phyloP scores from a whole-genome alignment of 2,329 filamentous ascomycete genomes.

The Sclerotiophoma versabilis region DNA sequence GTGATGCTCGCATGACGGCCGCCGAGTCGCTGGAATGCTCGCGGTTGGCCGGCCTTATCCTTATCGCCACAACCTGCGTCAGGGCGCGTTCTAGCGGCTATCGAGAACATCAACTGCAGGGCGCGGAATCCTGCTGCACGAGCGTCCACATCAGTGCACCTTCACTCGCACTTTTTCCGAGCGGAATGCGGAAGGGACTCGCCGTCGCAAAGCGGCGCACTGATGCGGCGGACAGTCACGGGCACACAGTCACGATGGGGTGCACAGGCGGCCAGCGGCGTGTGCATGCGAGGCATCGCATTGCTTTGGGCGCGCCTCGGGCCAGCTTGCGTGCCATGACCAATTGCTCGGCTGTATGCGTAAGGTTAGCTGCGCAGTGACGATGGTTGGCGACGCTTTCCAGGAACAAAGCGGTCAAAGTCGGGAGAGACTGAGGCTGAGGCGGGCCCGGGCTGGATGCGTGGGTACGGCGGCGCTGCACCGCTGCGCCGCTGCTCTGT shows the following conservation, averaged over 20 bases:
- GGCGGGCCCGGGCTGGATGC: constrained; percentile 17
- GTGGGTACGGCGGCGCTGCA: constrained; percentile 18
- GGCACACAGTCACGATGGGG: constrained; percentile 10
- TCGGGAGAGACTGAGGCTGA: constrained; percentile 42
- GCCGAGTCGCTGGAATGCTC: constrained; percentile 24
- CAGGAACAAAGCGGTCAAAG: constrained; percentile 45
- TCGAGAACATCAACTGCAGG: constrained; percentile 25
- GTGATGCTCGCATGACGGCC: constrained; percentile 37
- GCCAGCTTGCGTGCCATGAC: constrained; percentile 23
- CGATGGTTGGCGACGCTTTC: constrained; percentile 39
- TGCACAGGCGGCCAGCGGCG: constrained; percentile 18
- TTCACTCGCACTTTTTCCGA: neutral
- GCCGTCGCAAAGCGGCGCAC: constrained; percentile 11
- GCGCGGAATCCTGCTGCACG: constrained; percentile 15
- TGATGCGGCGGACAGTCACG: constrained; percentile 8
- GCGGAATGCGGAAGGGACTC: neutral
- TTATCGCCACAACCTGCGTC: constrained; percentile 35
- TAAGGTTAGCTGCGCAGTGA: constrained; percentile 39
- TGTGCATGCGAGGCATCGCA: constrained; percentile 16
- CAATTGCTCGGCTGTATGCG: constrained; percentile 27
- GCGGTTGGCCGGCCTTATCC: constrained; percentile 35
- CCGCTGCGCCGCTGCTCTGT: constrained; percentile 5
- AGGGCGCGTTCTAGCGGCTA: constrained; percentile 21
- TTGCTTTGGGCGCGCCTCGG: constrained; percentile 11
- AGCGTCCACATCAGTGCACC: constrained; percentile 3